Conservation (phyloP, 2,329 filamentous ascomycete genomes). For the Aspergillus uvarum region DNA sequence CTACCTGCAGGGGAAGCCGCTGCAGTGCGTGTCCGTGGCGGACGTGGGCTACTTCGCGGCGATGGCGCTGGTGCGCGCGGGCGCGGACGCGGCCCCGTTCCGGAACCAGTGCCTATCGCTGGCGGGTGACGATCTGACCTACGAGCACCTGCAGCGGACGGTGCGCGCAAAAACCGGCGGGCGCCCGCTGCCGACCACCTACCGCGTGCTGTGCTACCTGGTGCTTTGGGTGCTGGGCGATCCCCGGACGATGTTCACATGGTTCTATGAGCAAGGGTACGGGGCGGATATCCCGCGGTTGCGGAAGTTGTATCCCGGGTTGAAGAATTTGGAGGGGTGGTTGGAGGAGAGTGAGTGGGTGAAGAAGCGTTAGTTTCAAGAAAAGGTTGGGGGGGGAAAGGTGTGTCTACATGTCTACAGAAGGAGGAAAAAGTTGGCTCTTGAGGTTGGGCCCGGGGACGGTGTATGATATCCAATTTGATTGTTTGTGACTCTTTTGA, state of each 20-base stretch:
- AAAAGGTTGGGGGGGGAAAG: background rate
- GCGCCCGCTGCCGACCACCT: slow-evolving; percentile 43
- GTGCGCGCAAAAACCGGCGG: slow-evolving; percentile 53
- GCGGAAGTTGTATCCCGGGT: slow-evolving; percentile 44
- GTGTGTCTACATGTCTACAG: too few species aligned
- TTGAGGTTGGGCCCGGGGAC: background rate
- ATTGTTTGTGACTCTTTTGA: background rate
- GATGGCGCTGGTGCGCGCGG: slow-evolving; percentile 46
- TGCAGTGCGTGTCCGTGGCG: slow-evolving; percentile 45
- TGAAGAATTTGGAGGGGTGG: slow-evolving; percentile 52
- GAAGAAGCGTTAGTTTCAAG: background rate
- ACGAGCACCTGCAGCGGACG: slow-evolving; percentile 45
- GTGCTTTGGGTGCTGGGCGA: slow-evolving; percentile 49
- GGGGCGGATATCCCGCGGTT: slow-evolving; percentile 47
- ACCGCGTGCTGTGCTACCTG: slow-evolving; percentile 39
- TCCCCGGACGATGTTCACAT: slow-evolving; percentile 49
- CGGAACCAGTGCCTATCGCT: slow-evolving; percentile 39
- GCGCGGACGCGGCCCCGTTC: slow-evolving; percentile 37
- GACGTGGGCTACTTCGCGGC: slow-evolving; percentile 57
- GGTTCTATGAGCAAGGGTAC: slow-evolving; percentile 52
- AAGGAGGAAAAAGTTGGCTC: too few species aligned
- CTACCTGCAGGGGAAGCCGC: slow-evolving; percentile 42
- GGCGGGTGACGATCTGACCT: slow-evolving; percentile 55
- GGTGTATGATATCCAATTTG: background rate
- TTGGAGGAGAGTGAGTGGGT: slow-evolving; percentile 43